Conservation (phyloP, 352 stramenopile species). For the Pythium oligandrum region DNA sequence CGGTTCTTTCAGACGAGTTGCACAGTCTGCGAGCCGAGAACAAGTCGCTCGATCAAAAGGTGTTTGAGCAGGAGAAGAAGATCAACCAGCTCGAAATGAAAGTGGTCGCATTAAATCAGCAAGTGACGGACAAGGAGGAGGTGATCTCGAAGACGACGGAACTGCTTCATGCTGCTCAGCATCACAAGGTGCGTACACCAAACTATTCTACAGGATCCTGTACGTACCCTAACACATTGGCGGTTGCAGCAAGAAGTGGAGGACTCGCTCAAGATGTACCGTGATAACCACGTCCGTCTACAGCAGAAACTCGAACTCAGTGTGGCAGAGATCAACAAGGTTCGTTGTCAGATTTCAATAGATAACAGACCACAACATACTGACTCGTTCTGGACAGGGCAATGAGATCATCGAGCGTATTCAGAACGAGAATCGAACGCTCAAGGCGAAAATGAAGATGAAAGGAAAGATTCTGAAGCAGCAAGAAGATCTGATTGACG, state of each 20-base stretch:
- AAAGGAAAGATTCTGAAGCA: conserved; percentile 89
- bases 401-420: conserved; percentile 90
- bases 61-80: conserved; percentile 82
- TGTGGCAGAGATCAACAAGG: conserved; percentile 91
- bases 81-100: conserved; percentile 76
- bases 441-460: conserved; percentile 82
- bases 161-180: conserved; percentile 54
- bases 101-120: conserved; percentile 59
- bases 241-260: conserved; percentile 63
- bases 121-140: conserved; percentile 74
- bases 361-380: neutral
- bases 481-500: conserved; percentile 78
- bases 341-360: conserved; percentile 8
- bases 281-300: conserved; percentile 74
- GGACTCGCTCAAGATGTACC: conserved; percentile 85
- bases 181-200: conserved; percentile 38
- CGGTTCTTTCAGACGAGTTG: conserved; percentile 36
- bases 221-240: neutral
- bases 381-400: conserved; percentile 29
- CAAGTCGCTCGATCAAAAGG: conserved; percentile 75
- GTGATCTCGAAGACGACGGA: conserved; percentile 71
- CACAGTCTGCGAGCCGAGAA: conserved; percentile 57
- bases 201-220: neutral
- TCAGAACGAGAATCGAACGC: conserved; percentile 71
- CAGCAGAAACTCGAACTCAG: conserved; percentile 87